Conservation (phyloP, 2,329 filamentous ascomycete genomes). For the Sclerotinia glacialis region DNA sequence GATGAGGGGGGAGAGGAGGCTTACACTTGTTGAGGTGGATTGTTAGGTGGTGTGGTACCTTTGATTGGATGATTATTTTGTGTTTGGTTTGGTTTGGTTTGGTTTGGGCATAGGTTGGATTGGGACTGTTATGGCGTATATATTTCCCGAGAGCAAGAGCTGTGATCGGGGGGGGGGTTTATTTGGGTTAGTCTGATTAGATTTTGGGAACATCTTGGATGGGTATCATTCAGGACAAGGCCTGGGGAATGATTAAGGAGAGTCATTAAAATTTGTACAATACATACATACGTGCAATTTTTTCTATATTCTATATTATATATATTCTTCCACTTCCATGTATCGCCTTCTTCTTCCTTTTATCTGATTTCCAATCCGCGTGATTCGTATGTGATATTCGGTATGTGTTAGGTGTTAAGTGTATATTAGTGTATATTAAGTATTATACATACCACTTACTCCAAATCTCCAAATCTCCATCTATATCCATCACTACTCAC, state of each 20-base stretch:
- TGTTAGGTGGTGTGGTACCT: constrained; percentile 40
- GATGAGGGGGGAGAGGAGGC: constrained; percentile 48
- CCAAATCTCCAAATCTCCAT: not conserved
- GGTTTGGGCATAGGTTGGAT: not conserved
- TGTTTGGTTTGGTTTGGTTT: no score
- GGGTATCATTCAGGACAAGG: not conserved
- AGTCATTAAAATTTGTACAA: no score
- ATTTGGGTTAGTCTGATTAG: not conserved
- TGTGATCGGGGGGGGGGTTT: constrained; percentile 30
- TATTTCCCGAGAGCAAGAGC: constrained; percentile 37
- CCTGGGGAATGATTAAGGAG: no score
- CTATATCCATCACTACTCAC: no score
- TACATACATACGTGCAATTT: no score
- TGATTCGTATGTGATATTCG: no score
- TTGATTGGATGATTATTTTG: not conserved
- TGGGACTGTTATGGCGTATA: not conserved
- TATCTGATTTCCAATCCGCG: no score
- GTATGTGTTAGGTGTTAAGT: no score
- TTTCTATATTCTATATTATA: no score
- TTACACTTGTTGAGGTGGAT: constrained; percentile 50
- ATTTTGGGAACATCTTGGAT: not conserved
- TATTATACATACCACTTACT: not conserved
- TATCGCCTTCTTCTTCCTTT: no score
- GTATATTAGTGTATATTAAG: no score
- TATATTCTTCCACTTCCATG: no score